A percentile compares a stretch with the other conserved stretches of the same genome.
phyloP scores from a whole-genome alignment of 306 rosid genomes.

The Acacia melanoxylon region DNA sequence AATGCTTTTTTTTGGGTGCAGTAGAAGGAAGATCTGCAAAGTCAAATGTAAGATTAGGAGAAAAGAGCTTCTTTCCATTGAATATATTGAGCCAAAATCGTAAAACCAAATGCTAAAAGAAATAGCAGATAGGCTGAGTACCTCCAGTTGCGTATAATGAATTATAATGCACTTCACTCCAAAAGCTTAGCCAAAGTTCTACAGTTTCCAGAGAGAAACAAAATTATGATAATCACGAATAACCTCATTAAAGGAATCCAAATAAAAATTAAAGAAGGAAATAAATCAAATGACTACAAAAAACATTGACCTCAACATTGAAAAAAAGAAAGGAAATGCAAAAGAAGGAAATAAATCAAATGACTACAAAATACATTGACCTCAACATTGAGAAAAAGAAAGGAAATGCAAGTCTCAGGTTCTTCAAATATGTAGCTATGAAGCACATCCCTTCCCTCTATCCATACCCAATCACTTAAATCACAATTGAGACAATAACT shows the following conservation, averaged over 20 bases:
- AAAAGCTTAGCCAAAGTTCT: constrained; percentile 99
- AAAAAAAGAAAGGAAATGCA: constrained; percentile 5
- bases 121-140: constrained; percentile 31
- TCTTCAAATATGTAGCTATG: not conserved
- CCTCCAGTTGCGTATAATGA: constrained; percentile 80
- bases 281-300: not conserved
- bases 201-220: not conserved
- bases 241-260: constrained; percentile 4
- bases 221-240: not conserved
- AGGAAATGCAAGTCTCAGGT: not conserved
- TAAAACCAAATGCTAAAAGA: not conserved
- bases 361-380: not conserved
- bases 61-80: constrained; percentile 10
- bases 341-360: not conserved
- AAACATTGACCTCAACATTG: constrained; percentile 8
- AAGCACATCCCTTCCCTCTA: not conserved
- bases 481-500: not conserved
- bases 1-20: constrained; percentile 64
- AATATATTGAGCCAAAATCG: not conserved
- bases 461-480: not conserved
- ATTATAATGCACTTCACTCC: constrained; percentile 99
- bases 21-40: constrained; percentile 84
- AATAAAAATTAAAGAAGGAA: not conserved
- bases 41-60: constrained; percentile 1
- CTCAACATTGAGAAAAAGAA: constrained; percentile 11